Conservation (phyloP, 2,329 filamentous ascomycete species). For the Trichoderma brevicompactum region DNA sequence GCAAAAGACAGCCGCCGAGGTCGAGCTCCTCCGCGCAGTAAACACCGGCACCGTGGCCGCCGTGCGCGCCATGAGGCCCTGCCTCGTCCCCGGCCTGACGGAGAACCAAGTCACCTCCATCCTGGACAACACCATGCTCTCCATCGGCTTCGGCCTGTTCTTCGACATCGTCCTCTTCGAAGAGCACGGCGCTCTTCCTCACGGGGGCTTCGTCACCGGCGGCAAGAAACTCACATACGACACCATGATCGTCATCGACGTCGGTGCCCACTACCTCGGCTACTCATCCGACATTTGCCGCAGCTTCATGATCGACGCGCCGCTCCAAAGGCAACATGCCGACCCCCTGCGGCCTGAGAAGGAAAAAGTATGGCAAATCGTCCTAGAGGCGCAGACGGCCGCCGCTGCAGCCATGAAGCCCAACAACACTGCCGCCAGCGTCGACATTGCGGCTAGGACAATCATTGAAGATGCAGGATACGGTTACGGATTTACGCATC, state of each 20-base stretch:
- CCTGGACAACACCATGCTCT: conserved; percentile 58
- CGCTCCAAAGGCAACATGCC: conserved; percentile 27
- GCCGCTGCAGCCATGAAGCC: conserved; percentile 55
- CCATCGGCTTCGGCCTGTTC: conserved; percentile 61
- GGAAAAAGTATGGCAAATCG: conserved; percentile 61
- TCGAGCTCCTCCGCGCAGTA: conserved; percentile 62
- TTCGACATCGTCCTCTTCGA: conserved; percentile 65
- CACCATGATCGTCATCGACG: conserved; percentile 58
- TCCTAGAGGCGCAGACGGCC: conserved; percentile 64
- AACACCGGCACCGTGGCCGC: conserved; percentile 67
- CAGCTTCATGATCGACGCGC: conserved; percentile 59
- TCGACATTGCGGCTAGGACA: conserved; percentile 63
- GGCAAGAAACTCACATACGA: conserved; percentile 24
- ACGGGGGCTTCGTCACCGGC: conserved; percentile 56
- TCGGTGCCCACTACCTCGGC: conserved; percentile 63
- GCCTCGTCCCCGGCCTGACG: conserved; percentile 60
- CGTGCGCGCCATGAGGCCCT: conserved; percentile 59
- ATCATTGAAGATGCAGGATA: conserved; percentile 60
- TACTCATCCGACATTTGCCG: conserved; percentile 68
- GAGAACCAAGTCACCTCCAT: conserved; percentile 62
- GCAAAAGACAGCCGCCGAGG: conserved; percentile 59
- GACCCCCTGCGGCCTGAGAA: conserved; percentile 52
- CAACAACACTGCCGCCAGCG: conserved; percentile 59
- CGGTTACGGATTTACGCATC: conserved; percentile 57
- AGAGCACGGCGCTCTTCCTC: conserved; percentile 57